Percentiles rank a stretch among this genome's conserved stretches.
These are phyloP conservation scores for Chimonanthus praecox DNA, from an alignment of 164 flowering plant species.

Conservation along the genomic window DNA sequence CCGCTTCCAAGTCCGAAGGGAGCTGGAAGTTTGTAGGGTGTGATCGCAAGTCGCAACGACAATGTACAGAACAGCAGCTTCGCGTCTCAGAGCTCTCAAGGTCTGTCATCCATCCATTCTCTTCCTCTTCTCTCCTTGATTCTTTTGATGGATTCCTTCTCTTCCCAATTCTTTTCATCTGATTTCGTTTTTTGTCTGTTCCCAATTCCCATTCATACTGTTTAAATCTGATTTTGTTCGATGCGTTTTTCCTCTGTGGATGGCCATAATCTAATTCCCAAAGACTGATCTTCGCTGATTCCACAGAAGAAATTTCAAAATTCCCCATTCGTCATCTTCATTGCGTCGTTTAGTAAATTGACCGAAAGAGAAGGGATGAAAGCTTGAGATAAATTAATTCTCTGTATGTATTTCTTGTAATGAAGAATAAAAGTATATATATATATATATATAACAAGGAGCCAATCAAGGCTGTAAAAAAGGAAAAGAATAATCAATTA, in stretches of 20 bases:
- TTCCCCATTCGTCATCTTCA: too few relatives aligned
- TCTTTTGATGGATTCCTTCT: background rate
- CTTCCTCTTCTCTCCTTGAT: background rate
- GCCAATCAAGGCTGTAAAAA: too few relatives aligned
- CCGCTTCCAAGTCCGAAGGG: background rate
- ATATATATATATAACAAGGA: too few relatives aligned
- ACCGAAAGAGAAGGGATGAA: too few relatives aligned
- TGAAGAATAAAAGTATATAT: too few relatives aligned
- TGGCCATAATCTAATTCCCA: background rate
- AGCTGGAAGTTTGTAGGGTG: conserved; percentile 5
- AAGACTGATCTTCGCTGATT: too few relatives aligned
- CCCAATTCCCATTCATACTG: background rate
- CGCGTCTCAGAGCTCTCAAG: conserved; percentile 59
- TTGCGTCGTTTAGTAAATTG: too few relatives aligned
- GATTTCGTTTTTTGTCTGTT: background rate
- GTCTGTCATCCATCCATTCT: conserved; percentile 23
- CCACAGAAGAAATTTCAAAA: too few relatives aligned
- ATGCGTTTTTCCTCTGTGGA: background rate
- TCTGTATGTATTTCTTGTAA: too few relatives aligned
- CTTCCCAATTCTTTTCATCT: background rate
- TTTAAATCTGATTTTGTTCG: background rate
- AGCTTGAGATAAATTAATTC: too few relatives aligned
- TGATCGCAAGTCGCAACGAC: conserved; percentile 5
- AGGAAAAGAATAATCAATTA: too few relatives aligned
- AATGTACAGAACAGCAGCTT: conserved; percentile 67